Base-by-base conservation (phyloP, 2,329 filamentous ascomycete genomes). In the Thielaviopsis euricoi region DNA sequence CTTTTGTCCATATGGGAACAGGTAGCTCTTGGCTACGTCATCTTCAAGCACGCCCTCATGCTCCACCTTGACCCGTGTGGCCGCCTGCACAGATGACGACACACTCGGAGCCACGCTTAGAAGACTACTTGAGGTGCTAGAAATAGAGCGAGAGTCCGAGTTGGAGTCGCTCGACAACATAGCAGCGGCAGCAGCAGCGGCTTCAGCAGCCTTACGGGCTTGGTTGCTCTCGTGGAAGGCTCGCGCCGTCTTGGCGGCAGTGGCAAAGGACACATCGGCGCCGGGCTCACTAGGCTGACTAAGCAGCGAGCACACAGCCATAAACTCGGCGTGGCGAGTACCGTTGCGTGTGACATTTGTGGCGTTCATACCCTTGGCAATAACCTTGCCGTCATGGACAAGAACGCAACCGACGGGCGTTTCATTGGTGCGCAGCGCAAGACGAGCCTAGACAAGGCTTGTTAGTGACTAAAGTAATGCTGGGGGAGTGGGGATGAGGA, bases 351-450 rank as follows among this genome's bases (percentile, higher is more conserved):
- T 93, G 64, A 87, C 78, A 66, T 96, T 98, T 56, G 93, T 98
- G 62, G 94, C 93, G 66, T 98, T 98, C 87, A 96, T 96, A 62
- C 93, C 93, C 62, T 79, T 80, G 49, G 88, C 90, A 63, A 98
- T 89, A 62, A 96, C 78, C 64, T 81, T 76, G 63, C 82, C 84
- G 26, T 87, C 72, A 67, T 89, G 80, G 22, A 97, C 90, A 56
- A 98, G 83, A 33, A 98, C 89, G 70, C 93, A 98, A 53, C 93
- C 94, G 21, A 98, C 93, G 1, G 93, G 93, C 1, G 94, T 97
- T 73, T 98, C 93, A 64, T 95, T 90, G 61, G 81, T 87, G 64
- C 75, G 74, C 53, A 98, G 80, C 22, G 94, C 93, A 63, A 89
- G 80, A 66, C 91, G 85, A 60, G 89, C 93, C 88, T 95, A 58